Conservation (phyloP, 2,329 filamentous ascomycete species). For the Pseudogymnoascus sp. region DNA sequence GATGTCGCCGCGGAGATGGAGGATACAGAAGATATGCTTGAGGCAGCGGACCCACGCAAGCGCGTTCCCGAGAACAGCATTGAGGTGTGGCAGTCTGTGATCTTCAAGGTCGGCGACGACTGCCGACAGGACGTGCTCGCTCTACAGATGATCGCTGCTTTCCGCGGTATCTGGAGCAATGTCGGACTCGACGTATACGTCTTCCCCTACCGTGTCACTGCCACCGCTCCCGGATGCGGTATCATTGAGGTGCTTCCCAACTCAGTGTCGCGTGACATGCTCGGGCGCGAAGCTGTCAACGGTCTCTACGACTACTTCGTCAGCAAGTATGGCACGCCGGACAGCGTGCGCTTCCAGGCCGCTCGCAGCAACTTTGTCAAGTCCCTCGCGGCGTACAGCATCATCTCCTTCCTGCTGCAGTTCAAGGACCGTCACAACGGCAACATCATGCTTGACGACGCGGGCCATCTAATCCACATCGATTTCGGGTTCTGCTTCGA, state of each 20-base stretch:
- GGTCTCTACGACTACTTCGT: constrained; percentile 98
- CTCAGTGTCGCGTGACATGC: constrained; percentile 96
- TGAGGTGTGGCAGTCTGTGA: constrained; percentile 98
- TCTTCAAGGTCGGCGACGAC: constrained; percentile 99
- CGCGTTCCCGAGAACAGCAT: constrained; percentile 49
- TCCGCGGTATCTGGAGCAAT: constrained; percentile 91
- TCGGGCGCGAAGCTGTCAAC: constrained; percentile 95
- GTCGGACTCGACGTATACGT: constrained; percentile 95
- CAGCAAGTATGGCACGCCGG: constrained; percentile 93
- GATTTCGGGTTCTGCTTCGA: constrained; percentile 99
- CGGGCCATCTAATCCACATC: constrained; percentile 94
- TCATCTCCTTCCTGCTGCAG: constrained; percentile 92
- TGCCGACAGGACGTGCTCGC: constrained; percentile 95
- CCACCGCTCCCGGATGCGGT: constrained; percentile 92
- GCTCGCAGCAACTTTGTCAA: constrained; percentile 97
- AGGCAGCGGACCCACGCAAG: constrained; percentile 36
- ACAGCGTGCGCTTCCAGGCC: constrained; percentile 89
- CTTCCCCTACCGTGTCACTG: constrained; percentile 93
- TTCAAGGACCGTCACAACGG: constrained; percentile 99
- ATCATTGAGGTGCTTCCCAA: constrained; percentile 98
- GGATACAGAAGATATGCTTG: constrained; percentile 44
- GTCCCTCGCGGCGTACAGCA: constrained; percentile 96
- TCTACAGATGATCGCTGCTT: constrained; percentile 94
- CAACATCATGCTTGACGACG: constrained; percentile 99
- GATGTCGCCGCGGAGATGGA: constrained; percentile 46